Conservation (phyloP, 2,329 filamentous ascomycete genomes). For the Diaporthe capsici region DNA sequence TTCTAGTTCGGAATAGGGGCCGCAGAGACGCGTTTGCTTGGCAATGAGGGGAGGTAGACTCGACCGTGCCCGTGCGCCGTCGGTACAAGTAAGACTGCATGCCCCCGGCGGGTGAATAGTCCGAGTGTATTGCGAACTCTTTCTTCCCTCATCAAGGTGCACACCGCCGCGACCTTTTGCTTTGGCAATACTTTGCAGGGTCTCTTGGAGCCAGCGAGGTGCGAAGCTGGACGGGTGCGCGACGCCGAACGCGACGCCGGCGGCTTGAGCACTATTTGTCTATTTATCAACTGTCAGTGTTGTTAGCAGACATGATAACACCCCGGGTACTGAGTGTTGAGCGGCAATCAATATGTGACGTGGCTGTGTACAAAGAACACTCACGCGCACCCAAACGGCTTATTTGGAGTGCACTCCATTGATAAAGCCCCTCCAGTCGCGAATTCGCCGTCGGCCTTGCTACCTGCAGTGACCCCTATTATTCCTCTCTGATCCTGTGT, state of each 20-base stretch:
- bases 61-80: conserved; percentile 9
- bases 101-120: not conserved
- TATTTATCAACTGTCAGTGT: not conserved
- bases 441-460: not conserved
- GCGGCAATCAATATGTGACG: not conserved
- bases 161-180: not conserved
- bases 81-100: conserved; percentile 23
- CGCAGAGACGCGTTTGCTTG: conserved; percentile 5
- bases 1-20: conserved; percentile 30
- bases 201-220: not conserved
- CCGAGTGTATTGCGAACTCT: not conserved
- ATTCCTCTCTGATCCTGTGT: not conserved
- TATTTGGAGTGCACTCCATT: not conserved
- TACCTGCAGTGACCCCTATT: not conserved
- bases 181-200: not conserved
- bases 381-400: not conserved
- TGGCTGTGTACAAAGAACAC: not conserved
- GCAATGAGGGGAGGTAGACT: conserved; percentile 24
- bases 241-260: not conserved
- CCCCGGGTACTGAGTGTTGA: not conserved
- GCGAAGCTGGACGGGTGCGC: no score
- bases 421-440: not conserved
- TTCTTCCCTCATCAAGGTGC: not conserved
- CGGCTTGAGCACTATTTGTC: not conserved
- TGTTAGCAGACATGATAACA: not conserved